A percentile compares a stretch with the other conserved stretches of the same genome.
Conservation (phyloP, 495 filamentous ascomycete species). For the Penicillium cinerascens region DNA sequence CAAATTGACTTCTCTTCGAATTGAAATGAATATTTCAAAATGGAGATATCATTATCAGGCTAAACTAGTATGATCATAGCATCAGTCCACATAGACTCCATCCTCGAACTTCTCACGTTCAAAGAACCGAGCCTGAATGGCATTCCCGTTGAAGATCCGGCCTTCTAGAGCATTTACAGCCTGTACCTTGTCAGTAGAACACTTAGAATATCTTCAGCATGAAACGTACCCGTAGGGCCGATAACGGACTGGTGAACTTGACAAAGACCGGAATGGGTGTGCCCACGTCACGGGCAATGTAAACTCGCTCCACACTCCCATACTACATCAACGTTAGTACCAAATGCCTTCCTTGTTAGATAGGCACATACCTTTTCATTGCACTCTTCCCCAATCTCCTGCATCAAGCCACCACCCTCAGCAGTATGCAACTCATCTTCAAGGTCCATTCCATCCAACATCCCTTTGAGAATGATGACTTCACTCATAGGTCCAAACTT, state of each 20-base stretch:
- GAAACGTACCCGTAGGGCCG: constrained; percentile 69
- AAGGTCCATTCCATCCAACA: constrained; percentile 79
- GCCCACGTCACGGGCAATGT: constrained; percentile 56
- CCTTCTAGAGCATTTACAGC: constrained; percentile 86
- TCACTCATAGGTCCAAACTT: constrained; percentile 73
- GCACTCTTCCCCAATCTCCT: constrained; percentile 95
- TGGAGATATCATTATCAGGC: background rate
- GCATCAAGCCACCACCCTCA: constrained; percentile 66
- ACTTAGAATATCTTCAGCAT: background rate
- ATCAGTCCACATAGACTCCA: constrained; percentile 56
- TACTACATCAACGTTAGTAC: constrained; percentile 48
- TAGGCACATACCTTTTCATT: constrained; percentile 57
- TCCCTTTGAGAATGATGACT: constrained; percentile 73
- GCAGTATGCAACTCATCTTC: constrained; percentile 58
- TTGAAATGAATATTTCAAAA: too few relatives aligned
- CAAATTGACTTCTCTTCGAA: background rate
- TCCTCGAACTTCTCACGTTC: constrained; percentile 75
- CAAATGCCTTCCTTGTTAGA: constrained; percentile 4
- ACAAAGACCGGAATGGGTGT: constrained; percentile 73
- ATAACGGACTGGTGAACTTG: constrained; percentile 78
- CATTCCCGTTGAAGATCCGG: constrained; percentile 80
- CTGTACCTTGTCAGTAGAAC: constrained; percentile 35
- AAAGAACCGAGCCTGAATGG: constrained; percentile 73
- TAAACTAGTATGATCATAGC: background rate
- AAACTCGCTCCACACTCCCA: constrained; percentile 80